Conservation (phyloP, 768 basidiomycete genomes). For the Sporobolomyces phaffii region DNA sequence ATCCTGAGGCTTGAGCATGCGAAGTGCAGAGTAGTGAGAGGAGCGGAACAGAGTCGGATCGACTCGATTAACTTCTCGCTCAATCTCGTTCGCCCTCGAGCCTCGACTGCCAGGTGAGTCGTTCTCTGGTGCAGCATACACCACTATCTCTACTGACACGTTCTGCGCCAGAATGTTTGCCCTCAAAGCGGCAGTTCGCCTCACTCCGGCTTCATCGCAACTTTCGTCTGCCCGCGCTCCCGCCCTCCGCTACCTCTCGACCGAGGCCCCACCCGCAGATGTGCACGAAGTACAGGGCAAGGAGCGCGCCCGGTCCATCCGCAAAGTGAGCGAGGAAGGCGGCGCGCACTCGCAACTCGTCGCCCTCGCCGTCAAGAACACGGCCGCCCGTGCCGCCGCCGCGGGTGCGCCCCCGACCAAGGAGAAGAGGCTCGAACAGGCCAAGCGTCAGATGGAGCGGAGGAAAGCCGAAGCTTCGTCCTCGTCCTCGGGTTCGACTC, state of each 20-base stretch:
- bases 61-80: too few species aligned
- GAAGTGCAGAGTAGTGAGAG: too few species aligned
- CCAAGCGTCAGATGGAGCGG: not conserved
- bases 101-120: too few species aligned
- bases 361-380: conserved; percentile 20
- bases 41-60: too few species aligned
- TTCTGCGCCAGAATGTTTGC: conserved; percentile 5
- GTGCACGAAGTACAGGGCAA: not conserved
- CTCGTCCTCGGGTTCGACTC: not conserved
- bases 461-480: not conserved
- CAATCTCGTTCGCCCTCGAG: too few species aligned
- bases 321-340: conserved; percentile 16
- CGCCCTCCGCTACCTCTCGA: not conserved
- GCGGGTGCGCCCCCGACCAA: not conserved
- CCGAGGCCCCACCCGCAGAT: not conserved
- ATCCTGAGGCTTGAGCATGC: too few species aligned
- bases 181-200: not conserved
- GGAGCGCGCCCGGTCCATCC: conserved; percentile 8
- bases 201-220: conserved; percentile 4
- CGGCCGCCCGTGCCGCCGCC: not conserved
- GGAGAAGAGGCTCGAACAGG: not conserved
- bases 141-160: conserved; percentile 8
- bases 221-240: not conserved
- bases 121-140: too few species aligned
- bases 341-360: conserved; percentile 19